Evolutionary conservation across 2,329 filamentous ascomycete species (phyloP), one percentile per base, ranked within the genome.

Genomic region (Penicillium sclerotiorum): DNA sequence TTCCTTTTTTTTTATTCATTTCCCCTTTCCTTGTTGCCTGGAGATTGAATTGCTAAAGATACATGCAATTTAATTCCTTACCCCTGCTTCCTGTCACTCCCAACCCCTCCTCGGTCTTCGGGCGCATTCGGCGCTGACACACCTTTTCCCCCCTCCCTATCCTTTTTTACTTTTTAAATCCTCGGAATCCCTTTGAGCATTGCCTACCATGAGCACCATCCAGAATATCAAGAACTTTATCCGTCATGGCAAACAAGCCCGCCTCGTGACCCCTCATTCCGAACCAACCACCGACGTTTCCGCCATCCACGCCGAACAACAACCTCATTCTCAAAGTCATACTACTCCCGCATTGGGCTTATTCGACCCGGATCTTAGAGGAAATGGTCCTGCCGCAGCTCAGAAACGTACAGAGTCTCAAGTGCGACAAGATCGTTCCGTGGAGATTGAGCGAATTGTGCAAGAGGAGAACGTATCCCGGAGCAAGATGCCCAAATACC

Each of bases 141-240:
- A 20, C 22, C 41, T 35, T n/a, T 15, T 27, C 43, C 42, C 39
- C 36, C 36, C 42, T 21, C 25, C 27, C 39, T 18, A 37, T 36
- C 12, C 32, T 36, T 36, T 22, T 20, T 30, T 12, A 38, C 35
- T 47, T 21, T 27, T 39, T n/a, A 17, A 37, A 8, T 42, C 30
- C n/a, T n/a, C n/a, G n/a, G n/a, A 23, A 20, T 44, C 9, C 9
- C 43, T 32, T 30, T n/a, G n/a, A n/a, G n/a, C n/a, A n/a, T 38
- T 41, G 36, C 47, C 40, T 47, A 66, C 37, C 66, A 86, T 86
- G 83, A 84, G 81, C 64, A 83, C 83, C 39, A 95, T 96, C 77
- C 93, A 96, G 78, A 94, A 94, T 70, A 84, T 96, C 65, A 96
- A 97, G 77, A 96, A 96, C 75, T 95, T 97, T 75, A 94, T 97